Percentiles rank a stretch among this genome's conserved stretches.
These are phyloP conservation scores for Lactarius akahatsu DNA, from an alignment of 768 basidiomycete species.

Conservation along the genomic window DNA sequence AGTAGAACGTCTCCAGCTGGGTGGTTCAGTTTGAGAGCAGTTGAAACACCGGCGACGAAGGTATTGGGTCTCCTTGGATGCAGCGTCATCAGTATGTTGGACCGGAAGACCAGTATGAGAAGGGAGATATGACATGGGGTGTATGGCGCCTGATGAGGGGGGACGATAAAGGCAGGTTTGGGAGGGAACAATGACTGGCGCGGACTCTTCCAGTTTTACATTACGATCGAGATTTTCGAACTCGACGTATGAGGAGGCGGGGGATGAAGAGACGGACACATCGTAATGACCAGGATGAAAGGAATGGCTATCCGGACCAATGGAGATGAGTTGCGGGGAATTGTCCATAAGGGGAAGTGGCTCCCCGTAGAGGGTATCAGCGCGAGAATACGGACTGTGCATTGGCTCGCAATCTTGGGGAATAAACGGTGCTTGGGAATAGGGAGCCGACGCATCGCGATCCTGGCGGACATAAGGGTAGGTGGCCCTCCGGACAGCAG, in stretches of 20 bases:
- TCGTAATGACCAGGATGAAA: slow-evolving; percentile 37
- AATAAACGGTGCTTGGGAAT: slow-evolving; percentile 47
- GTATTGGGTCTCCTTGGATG: slow-evolving; percentile 88
- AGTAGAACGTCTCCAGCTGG: slow-evolving; percentile 83
- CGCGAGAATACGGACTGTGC: slow-evolving; percentile 35
- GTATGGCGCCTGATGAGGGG: slow-evolving; percentile 36
- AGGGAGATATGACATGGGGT: slow-evolving; percentile 38
- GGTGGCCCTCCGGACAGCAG: slow-evolving; percentile 60
- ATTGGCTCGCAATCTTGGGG: slow-evolving; percentile 43
- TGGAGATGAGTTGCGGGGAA: slow-evolving; percentile 41
- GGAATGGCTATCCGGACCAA: slow-evolving; percentile 37
- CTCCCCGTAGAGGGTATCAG: slow-evolving; percentile 44
- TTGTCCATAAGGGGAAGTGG: slow-evolving; percentile 39
- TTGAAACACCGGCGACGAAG: slow-evolving; percentile 87
- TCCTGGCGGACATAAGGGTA: slow-evolving; percentile 79
- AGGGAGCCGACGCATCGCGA: slow-evolving; percentile 44
- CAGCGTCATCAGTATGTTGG: slow-evolving; percentile 88
- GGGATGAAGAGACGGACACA: slow-evolving; percentile 38
- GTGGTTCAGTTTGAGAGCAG: slow-evolving; percentile 89
- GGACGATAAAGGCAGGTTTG: slow-evolving; percentile 53
- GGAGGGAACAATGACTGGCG: slow-evolving; percentile 61
- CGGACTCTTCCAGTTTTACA: slow-evolving; percentile 68
- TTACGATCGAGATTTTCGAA: slow-evolving; percentile 45
- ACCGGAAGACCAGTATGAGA: slow-evolving; percentile 58
- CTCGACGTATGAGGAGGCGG: slow-evolving; percentile 49